Conservation (phyloP, 192 early-diverging fungal genomes). For the Chytriomyces sp. region DNA sequence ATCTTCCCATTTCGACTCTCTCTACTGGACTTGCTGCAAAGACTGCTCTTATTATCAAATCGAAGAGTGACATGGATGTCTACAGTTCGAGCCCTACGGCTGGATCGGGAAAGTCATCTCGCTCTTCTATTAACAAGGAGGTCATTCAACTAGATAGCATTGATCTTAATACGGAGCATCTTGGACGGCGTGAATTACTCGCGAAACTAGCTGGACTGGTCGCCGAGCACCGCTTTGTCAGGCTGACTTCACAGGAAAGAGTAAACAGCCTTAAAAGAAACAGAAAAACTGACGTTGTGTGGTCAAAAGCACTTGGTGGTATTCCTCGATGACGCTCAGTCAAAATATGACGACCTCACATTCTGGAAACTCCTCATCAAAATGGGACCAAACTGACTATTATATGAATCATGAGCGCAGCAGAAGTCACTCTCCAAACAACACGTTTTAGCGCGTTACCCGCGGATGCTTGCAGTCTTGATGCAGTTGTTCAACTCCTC, state of each 20-base stretch:
- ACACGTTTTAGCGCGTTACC: no score
- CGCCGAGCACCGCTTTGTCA: conserved; percentile 1
- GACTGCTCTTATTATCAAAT: neutral
- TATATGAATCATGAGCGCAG: no score
- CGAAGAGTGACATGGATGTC: neutral
- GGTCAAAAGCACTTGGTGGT: conserved; percentile 19
- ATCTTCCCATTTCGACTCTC: no score
- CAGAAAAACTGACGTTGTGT: neutral
- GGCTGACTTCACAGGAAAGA: conserved; percentile 26
- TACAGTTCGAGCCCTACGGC: neutral
- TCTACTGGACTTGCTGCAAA: no score
- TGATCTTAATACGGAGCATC: conserved; percentile 5
- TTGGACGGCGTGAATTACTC: neutral
- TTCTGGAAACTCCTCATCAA: conserved; percentile 34
- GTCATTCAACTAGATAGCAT: conserved; percentile 8
- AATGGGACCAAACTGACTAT: conserved; percentile 11
- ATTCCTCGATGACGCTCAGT: conserved; percentile 39
- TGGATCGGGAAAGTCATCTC: neutral
- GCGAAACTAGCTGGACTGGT: neutral
- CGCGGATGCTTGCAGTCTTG: no score
- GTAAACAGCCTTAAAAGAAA: neutral
- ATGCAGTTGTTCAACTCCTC: no score
- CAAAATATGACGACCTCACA: conserved; percentile 10
- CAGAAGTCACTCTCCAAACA: no score
- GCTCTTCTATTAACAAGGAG: neutral